Evolutionary conservation across 2,329 filamentous ascomycete species (phyloP).

Genomic region (Botrytis pseudocinerea): DNA sequence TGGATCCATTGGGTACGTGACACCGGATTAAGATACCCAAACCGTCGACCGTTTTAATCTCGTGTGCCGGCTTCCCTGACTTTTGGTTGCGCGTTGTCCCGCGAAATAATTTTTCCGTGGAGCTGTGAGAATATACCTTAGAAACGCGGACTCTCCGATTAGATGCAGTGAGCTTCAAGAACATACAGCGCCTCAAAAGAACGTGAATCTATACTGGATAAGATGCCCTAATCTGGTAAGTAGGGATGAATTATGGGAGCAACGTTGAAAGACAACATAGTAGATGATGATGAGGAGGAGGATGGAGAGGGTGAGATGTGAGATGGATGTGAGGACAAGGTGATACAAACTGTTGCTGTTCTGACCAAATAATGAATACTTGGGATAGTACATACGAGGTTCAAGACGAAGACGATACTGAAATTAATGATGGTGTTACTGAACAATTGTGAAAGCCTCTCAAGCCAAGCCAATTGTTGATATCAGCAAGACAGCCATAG

Average conservation of each 20-base stretch:
- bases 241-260: neutral
- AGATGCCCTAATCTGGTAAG: neutral
- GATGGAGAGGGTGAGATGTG: neutral
- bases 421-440: neutral
- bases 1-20: neutral
- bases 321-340: slow-evolving; percentile 1
- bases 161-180: slow-evolving; percentile 18
- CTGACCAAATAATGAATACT: slow-evolving; percentile 6
- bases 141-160: slow-evolving; percentile 21
- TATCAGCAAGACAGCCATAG: slow-evolving; percentile 4
- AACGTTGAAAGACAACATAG: neutral
- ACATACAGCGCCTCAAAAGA: neutral
- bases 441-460: neutral
- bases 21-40: neutral
- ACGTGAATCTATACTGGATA: neutral
- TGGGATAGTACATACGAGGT: neutral
- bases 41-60: neutral
- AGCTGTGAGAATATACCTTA: slow-evolving; percentile 1
- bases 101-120: neutral
- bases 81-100: neutral
- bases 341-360: slow-evolving; percentile 3
- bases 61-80: neutral
- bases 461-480: slow-evolving; percentile 9
- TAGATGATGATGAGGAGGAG: neutral
- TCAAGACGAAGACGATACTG: neutral